These are phyloP conservation scores for Colletotrichum tropicicola DNA, from an alignment of 2,329 filamentous ascomycete species.

Conservation along the genomic window DNA sequence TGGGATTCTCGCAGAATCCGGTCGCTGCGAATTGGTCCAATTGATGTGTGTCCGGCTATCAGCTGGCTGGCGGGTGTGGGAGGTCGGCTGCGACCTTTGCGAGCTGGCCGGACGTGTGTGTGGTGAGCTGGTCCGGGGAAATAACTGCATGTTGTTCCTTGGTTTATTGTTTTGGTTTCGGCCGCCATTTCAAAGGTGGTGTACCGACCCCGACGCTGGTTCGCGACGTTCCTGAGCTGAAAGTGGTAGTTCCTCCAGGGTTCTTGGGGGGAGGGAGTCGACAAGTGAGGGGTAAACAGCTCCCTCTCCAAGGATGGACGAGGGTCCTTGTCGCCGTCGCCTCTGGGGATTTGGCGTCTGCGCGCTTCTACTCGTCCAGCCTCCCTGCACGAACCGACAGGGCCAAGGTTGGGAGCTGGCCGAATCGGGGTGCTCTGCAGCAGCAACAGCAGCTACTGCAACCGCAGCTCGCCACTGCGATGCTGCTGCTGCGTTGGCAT, in stretches of 20 bases:
- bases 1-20: slow-evolving; percentile 20
- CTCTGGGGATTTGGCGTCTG: slow-evolving; percentile 14
- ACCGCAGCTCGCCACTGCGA: not conserved
- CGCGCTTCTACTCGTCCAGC: slow-evolving; percentile 30
- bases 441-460: not conserved
- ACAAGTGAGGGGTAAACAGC: slow-evolving; percentile 3
- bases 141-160: slow-evolving; percentile 12
- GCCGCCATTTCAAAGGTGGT: slow-evolving; percentile 1
- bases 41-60: slow-evolving; percentile 6
- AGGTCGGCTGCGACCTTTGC: slow-evolving; percentile 6
- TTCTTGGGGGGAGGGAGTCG: too few relatives aligned
- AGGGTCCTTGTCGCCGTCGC: not conserved
- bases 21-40: slow-evolving; percentile 14
- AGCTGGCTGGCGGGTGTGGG: not conserved
- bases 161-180: not conserved
- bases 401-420: slow-evolving; percentile 1
- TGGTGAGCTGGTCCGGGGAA: slow-evolving; percentile 13
- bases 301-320: not conserved
- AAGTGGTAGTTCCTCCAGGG: not conserved
- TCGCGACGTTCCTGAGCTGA: slow-evolving; percentile 29
- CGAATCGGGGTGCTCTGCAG: not conserved
- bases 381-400: slow-evolving; percentile 24
- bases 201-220: slow-evolving; percentile 19
- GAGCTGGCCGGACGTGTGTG: not conserved
- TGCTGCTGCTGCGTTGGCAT: slow-evolving; percentile 20